Evolutionary conservation across 345 rosid genomes (phyloP).

Genomic region (Citrus glauca): DNA sequence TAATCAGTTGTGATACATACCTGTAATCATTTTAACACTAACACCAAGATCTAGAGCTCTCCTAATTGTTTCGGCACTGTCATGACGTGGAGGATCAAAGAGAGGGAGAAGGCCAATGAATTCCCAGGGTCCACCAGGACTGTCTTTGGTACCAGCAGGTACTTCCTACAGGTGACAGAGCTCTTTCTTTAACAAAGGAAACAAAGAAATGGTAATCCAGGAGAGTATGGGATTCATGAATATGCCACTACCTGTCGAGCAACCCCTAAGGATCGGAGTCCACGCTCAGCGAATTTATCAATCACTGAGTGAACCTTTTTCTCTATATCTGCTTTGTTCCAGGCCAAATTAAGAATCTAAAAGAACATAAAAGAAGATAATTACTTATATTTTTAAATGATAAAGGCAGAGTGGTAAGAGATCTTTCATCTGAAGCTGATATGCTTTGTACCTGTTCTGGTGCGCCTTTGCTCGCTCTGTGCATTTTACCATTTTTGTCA

Average conservation of each 20-base stretch:
- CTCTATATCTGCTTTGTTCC: constrained; percentile 43
- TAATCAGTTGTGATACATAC: constrained; percentile 21
- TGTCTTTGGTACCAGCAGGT: constrained; percentile 69
- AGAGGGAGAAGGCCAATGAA: constrained; percentile 79
- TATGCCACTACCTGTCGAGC: constrained; percentile 59
- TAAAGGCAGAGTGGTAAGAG: not conserved
- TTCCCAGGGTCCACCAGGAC: constrained; percentile 82
- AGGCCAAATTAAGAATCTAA: constrained; percentile 51
- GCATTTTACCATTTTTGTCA: constrained; percentile 67
- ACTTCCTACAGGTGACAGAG: constrained; percentile 32
- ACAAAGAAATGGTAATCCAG: not conserved
- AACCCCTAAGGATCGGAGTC: constrained; percentile 84
- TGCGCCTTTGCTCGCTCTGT: constrained; percentile 95
- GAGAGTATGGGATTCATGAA: not conserved
- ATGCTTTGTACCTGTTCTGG: constrained; percentile 65
- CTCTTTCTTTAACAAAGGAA: not conserved
- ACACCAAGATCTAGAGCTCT: constrained; percentile 75
- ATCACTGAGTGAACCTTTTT: constrained; percentile 43
- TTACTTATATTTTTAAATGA: not conserved
- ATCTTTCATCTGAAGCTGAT: not conserved
- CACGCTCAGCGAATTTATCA: constrained; percentile 78
- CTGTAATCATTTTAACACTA: constrained; percentile 76
- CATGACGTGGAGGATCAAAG: constrained; percentile 80
- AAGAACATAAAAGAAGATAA: not conserved
- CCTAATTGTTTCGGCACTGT: constrained; percentile 69